phyloP scores from a whole-genome alignment of 2,329 filamentous ascomycete genomes.

The Fusarium sp. region DNA sequence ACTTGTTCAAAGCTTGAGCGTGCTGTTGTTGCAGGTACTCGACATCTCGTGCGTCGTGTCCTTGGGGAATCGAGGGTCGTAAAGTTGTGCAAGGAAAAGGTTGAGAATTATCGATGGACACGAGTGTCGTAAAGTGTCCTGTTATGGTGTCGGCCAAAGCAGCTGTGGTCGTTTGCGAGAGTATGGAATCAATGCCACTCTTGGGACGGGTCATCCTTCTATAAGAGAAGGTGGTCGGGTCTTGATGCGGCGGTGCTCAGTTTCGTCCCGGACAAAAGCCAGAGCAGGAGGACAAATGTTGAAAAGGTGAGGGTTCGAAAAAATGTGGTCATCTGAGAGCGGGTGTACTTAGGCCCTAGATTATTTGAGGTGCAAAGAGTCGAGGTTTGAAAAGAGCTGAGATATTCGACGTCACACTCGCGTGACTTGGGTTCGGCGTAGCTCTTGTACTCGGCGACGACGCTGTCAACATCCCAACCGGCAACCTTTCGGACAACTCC shows the following conservation, averaged over 20 bases:
- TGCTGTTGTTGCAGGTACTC: background rate
- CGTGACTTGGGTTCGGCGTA: slow-evolving; percentile 72
- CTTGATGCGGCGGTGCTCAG: slow-evolving; percentile 34
- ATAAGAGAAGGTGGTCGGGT: slow-evolving; percentile 26
- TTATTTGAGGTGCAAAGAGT: slow-evolving; percentile 44
- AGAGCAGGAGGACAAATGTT: slow-evolving; percentile 55
- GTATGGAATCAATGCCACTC: background rate
- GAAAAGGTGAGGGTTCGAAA: slow-evolving; percentile 56
- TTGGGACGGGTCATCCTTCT: background rate
- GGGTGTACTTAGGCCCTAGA: slow-evolving; percentile 23
- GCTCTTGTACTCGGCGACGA: slow-evolving; percentile 78
- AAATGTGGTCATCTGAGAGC: slow-evolving; percentile 51
- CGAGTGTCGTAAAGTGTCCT: background rate
- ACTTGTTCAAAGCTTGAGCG: background rate
- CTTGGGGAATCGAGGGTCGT: slow-evolving; percentile 8
- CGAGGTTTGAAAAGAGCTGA: slow-evolving; percentile 60
- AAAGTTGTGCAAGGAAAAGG: slow-evolving; percentile 13
- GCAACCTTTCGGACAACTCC: slow-evolving; percentile 80
- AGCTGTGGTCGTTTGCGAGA: background rate
- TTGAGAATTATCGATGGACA: background rate
- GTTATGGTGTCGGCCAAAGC: background rate
- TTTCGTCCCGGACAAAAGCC: slow-evolving; percentile 52
- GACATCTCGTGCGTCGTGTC: background rate
- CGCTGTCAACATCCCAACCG: slow-evolving; percentile 70
- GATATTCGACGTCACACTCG: slow-evolving; percentile 69